phyloP scores from a whole-genome alignment of 2,329 filamentous ascomycete genomes.

The Fusarium tjaetaba region DNA sequence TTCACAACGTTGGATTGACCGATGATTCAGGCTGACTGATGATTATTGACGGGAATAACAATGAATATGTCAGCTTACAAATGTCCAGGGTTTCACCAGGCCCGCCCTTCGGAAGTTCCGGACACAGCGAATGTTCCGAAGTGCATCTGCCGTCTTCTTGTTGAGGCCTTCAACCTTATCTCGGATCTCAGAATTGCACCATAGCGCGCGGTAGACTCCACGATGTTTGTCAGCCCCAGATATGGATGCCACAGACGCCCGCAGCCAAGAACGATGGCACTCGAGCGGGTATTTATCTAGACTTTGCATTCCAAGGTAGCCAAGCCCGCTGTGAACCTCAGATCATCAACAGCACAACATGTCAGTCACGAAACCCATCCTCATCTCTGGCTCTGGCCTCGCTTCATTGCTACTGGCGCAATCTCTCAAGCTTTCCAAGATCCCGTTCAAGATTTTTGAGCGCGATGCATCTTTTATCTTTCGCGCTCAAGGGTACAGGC shows the following conservation, averaged over 20 bases:
- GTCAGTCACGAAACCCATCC: conserved; percentile 47
- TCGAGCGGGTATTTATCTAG: not conserved
- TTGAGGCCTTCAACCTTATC: not conserved
- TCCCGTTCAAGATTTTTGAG: conserved; percentile 67
- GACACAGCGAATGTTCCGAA: not conserved
- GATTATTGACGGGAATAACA: not conserved
- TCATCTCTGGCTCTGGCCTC: conserved; percentile 58
- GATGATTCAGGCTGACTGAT: not conserved
- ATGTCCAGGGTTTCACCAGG: not conserved
- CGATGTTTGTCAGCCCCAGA: not conserved
- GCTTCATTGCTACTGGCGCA: conserved; percentile 57
- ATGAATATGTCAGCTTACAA: not conserved
- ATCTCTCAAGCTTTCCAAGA: conserved; percentile 52
- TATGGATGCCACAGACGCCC: not conserved
- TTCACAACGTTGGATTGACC: rapidly evolving
- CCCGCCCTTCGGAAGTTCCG: not conserved
- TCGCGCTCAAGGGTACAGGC: conserved; percentile 70
- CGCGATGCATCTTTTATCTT: conserved; percentile 61
- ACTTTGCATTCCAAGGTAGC: not conserved
- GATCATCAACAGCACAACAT: not conserved
- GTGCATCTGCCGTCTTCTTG: not conserved
- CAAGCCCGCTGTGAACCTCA: not conserved
- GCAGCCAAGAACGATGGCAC: too few relatives aligned
- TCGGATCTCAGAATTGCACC: not conserved
- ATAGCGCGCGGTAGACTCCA: not conserved